These are phyloP conservation scores for Neckera pumila DNA, from an alignment of 225 moss, liverwort and hornwort genomes.

Conservation along the genomic window DNA sequence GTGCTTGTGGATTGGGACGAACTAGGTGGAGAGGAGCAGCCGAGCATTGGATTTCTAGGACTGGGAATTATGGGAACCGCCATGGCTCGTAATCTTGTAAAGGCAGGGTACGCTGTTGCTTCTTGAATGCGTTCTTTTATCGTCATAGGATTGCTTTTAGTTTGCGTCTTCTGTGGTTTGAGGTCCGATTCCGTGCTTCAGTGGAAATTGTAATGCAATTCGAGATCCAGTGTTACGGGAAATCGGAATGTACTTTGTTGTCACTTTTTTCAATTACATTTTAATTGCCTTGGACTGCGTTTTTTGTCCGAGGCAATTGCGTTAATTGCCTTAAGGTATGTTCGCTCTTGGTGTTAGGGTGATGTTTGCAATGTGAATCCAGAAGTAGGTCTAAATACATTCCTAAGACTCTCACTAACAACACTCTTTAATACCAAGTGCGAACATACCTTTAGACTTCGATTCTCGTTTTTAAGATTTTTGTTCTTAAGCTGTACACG, in stretches of 20 bases:
- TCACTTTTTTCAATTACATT: background rate
- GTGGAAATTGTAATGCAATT: background rate
- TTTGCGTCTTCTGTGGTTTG: background rate
- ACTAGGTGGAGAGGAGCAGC: conserved; percentile 29
- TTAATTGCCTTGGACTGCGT: background rate
- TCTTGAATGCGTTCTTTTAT: background rate
- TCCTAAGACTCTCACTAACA: too few species aligned
- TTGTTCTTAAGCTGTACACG: background rate
- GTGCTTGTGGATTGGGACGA: background rate
- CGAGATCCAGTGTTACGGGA: background rate
- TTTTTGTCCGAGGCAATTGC: background rate
- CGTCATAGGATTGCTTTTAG: background rate
- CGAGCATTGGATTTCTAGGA: conserved; percentile 79
- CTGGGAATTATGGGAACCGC: conserved; percentile 89
- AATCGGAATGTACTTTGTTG: background rate
- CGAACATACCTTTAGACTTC: too few species aligned
- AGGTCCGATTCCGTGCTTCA: background rate
- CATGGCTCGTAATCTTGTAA: conserved; percentile 84
- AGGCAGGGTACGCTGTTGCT: conserved; percentile 55
- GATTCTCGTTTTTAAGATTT: background rate
- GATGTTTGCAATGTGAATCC: too few species aligned
- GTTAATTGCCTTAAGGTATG: too few species aligned
- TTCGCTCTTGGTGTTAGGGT: too few species aligned
- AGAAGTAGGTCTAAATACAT: too few species aligned
- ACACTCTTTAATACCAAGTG: too few species aligned